Base-by-base conservation (phyloP, 805 yeast genomes). In the Pichia exigua region DNA sequence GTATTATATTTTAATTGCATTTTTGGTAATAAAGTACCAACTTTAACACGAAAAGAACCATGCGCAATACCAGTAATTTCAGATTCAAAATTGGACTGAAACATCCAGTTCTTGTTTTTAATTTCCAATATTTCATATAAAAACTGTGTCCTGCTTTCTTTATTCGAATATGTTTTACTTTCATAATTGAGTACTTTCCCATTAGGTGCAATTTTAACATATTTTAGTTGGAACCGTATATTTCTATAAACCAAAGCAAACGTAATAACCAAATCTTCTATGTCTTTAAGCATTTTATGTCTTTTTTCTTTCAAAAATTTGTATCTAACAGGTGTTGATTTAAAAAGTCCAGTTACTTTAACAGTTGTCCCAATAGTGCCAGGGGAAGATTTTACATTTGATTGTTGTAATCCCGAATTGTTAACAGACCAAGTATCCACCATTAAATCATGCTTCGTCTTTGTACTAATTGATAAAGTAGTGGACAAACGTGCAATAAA, bases 391-490 rank as follows among this genome's bases (percentile, higher is more conserved):
- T 49, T 54, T 1, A 62, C 32, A 5, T 50, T 50, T 1, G 60
- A 52, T 2, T 46, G 38, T 0, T 59, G 59, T 2, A 58, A 5
- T 1, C 77, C 76, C 7, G 54, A 45, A 2, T 42, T 49, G 46
- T 60, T 56, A 2, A 72, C 69, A 11, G 47, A 47, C 78, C 78
- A 74, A 27, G 55, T 57, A 45, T 68, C 69, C 0, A 67, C 73
- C 26, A 64, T 54, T 1, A 30, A 28, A n/a, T 72, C 76, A 0
- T 49, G 43, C 5, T 44, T 18, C 2, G 70, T 64, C 49, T 60
- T 67, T 0, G 73, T 64, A 11, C 57, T 57, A 0, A 74, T 60
- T 42, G 63, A 62, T 55, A 72, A 46, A 0, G 62, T 46, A 1
- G 67, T 66, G 20, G 64, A 59, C 24, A 68, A 52, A 44, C 58